A percentile compares a stretch with the other conserved stretches of the same genome.
Evolutionary conservation across 2,329 filamentous ascomycete genomes (phyloP).

Genomic region (Chaetomiaceae sp.): DNA sequence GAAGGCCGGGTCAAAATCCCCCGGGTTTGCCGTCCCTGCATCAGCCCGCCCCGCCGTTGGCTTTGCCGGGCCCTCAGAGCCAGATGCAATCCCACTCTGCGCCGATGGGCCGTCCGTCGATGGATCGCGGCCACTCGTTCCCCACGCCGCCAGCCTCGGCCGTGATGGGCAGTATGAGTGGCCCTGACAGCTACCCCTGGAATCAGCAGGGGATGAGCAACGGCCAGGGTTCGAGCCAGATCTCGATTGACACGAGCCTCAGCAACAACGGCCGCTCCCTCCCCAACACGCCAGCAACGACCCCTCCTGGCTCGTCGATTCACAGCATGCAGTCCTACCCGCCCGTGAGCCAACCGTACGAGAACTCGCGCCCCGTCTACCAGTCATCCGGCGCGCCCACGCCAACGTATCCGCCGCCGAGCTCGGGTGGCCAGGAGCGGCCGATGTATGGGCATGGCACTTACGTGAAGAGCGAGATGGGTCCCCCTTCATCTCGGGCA

Average conservation of each 20-base stretch:
- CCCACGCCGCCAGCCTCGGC: slow-evolving; percentile 91
- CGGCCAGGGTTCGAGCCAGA: slow-evolving; percentile 60
- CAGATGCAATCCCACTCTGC: slow-evolving; percentile 61
- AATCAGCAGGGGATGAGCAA: slow-evolving; percentile 57
- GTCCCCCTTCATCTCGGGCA: slow-evolving; percentile 65
- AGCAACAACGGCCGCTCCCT: slow-evolving; percentile 80
- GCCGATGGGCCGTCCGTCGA: slow-evolving; percentile 66
- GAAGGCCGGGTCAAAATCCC: slow-evolving; percentile 55
- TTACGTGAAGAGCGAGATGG: slow-evolving; percentile 86
- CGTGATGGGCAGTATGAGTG: slow-evolving; percentile 68
- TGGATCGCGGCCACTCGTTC: slow-evolving; percentile 88
- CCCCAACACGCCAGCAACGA: slow-evolving; percentile 86
- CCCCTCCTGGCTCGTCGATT: slow-evolving; percentile 72
- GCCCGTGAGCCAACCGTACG: slow-evolving; percentile 64
- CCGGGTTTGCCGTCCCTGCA: slow-evolving; percentile 63
- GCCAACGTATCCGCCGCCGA: slow-evolving; percentile 64
- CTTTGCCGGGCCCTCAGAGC: slow-evolving; percentile 52
- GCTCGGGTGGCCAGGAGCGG: slow-evolving; percentile 55
- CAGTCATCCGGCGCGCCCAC: slow-evolving; percentile 65
- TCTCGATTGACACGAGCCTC: slow-evolving; percentile 76
- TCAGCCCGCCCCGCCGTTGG: slow-evolving; percentile 58
- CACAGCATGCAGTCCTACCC: slow-evolving; percentile 78
- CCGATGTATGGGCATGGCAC: slow-evolving; percentile 63
- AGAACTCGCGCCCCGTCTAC: slow-evolving; percentile 74
- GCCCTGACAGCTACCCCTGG: slow-evolving; percentile 79